These are phyloP conservation scores for Huiozyma naganishii DNA, from an alignment of 805 yeast species.

Conservation along the genomic window DNA sequence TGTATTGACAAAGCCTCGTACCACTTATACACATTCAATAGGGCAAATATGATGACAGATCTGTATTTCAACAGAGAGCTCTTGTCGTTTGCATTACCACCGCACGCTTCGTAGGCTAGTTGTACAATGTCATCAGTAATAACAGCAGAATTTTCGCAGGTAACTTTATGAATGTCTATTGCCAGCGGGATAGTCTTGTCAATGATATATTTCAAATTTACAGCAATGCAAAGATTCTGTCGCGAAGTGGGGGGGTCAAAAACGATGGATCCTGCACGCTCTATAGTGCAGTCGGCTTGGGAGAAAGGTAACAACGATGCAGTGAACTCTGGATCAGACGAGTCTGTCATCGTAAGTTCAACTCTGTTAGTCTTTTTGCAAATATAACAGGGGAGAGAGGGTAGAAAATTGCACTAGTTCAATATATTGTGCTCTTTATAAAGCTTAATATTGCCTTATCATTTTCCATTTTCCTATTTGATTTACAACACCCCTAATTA, in stretches of 20 bases:
- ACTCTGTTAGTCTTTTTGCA: too few species aligned
- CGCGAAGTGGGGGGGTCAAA: conserved; percentile 45
- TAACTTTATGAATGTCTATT: conserved; percentile 39
- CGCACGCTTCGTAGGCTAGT: conserved; percentile 64
- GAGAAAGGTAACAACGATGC: neutral
- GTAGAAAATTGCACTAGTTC: too few species aligned
- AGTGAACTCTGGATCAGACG: too few species aligned
- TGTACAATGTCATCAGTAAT: conserved; percentile 47
- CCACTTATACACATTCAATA: conserved; percentile 74
- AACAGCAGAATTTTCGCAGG: conserved; percentile 47
- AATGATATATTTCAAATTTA: conserved; percentile 61
- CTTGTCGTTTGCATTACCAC: conserved; percentile 52
- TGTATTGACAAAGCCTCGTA: conserved; percentile 46
- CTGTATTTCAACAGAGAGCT: conserved; percentile 52
- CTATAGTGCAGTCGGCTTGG: neutral
- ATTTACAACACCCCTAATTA: too few species aligned
- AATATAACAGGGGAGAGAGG: too few species aligned
- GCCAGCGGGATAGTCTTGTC: conserved; percentile 63
- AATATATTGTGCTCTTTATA: too few species aligned
- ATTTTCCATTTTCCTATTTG: too few species aligned
- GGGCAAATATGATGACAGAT: conserved; percentile 56
- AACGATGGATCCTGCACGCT: neutral
- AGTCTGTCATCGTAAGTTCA: too few species aligned
- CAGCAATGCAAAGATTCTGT: conserved; percentile 57
- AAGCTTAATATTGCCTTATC: too few species aligned